Evolutionary conservation across 257 asterid genomes (phyloP).

Genomic region (Osmanthus fragrans): DNA sequence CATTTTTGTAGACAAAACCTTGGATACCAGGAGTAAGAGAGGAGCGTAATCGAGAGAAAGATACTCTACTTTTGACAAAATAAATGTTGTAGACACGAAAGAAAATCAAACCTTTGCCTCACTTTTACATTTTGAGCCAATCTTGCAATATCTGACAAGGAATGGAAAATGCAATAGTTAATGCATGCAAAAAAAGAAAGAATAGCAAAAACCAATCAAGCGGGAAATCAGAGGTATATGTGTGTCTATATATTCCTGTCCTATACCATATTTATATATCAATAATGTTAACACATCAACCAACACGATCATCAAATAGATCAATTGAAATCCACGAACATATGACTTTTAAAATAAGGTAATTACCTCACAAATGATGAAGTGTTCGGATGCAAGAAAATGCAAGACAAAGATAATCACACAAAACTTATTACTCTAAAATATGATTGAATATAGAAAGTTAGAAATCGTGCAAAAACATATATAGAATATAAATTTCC

Average conservation of each 20-base stretch:
- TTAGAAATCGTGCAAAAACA: neutral
- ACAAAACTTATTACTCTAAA: neutral
- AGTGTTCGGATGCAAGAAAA: neutral
- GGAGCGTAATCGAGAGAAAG: neutral
- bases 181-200: neutral
- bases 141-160: slow-evolving; percentile 68
- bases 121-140: slow-evolving; percentile 88
- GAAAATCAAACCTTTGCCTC: slow-evolving; percentile 74
- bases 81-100: slow-evolving; percentile 1
- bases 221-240: neutral
- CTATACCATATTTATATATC: neutral
- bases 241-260: neutral
- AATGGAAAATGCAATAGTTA: slow-evolving; percentile 8
- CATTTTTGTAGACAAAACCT: neutral
- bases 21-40: neutral
- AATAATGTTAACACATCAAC: neutral
- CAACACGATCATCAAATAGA: neutral
- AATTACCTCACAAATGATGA: neutral
- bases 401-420: neutral
- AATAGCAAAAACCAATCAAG: neutral
- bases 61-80: neutral
- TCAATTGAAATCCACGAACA: neutral
- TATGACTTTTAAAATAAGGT: neutral
- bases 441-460: neutral
- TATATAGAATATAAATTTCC: neutral